Conservation (phyloP, 2,329 filamentous ascomycete species). For the Talaromyces sp. region DNA sequence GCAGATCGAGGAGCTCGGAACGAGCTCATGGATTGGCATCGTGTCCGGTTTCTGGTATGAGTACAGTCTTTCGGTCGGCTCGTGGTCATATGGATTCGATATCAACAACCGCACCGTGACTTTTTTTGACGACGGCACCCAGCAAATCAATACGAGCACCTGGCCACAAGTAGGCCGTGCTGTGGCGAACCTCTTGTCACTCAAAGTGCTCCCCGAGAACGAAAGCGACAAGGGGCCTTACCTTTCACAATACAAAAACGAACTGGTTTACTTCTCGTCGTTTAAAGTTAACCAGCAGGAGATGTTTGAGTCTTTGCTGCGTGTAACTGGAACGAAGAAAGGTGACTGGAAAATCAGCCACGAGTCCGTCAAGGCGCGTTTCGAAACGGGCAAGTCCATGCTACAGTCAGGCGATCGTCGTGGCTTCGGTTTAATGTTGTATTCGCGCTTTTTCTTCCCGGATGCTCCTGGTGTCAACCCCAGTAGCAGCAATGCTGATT, state of each 20-base stretch:
- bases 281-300: constrained; percentile 60
- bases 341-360: constrained; percentile 57
- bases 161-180: constrained; percentile 54
- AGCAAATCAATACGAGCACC: constrained; percentile 55
- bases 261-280: constrained; percentile 49
- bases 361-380: constrained; percentile 47
- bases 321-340: constrained; percentile 54
- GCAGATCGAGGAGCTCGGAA: constrained; percentile 37
- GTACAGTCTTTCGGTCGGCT: constrained; percentile 40
- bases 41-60: constrained; percentile 53
- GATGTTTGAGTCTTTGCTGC: constrained; percentile 58
- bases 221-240: constrained; percentile 31
- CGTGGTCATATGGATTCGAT: constrained; percentile 47
- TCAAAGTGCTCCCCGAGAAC: constrained; percentile 40
- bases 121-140: constrained; percentile 54
- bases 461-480: constrained; percentile 38
- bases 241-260: constrained; percentile 47
- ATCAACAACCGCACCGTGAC: constrained; percentile 40
- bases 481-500: constrained; percentile 18
- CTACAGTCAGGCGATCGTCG: constrained; percentile 33
- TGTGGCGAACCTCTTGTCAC: constrained; percentile 50
- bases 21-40: constrained; percentile 41
- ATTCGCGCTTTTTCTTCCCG: constrained; percentile 53
- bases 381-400: constrained; percentile 42
- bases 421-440: constrained; percentile 51